phyloP scores from a whole-genome alignment of 805 yeast species.

The Hanseniaspora taiwanica region DNA sequence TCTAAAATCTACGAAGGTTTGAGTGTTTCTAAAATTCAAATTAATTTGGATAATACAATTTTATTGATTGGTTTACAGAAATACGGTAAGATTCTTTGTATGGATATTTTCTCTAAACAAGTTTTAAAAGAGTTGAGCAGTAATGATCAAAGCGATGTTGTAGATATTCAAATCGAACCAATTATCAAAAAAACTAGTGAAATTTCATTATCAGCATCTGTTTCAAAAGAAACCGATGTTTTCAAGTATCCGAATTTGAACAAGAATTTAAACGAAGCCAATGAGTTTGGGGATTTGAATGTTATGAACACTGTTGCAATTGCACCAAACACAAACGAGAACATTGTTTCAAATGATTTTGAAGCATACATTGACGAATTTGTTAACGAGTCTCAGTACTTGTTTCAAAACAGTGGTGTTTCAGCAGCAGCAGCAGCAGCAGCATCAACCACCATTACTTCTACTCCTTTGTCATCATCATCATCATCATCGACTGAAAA shows the following conservation, averaged over 20 bases:
- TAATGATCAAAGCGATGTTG: not conserved
- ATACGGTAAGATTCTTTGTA: slow-evolving; percentile 51
- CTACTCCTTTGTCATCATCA: slow-evolving; percentile 1
- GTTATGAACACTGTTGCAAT: not conserved
- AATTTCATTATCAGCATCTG: not conserved
- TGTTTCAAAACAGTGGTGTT: slow-evolving; percentile 9
- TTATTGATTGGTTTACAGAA: slow-evolving; percentile 58
- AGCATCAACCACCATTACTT: not conserved
- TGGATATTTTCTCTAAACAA: slow-evolving; percentile 62
- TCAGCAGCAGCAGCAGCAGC: slow-evolving; percentile 4
- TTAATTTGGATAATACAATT: slow-evolving; percentile 64
- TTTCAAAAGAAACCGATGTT: not conserved
- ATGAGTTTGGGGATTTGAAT: slow-evolving; percentile 1
- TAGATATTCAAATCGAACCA: not conserved
- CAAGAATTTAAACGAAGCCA: slow-evolving; percentile 1
- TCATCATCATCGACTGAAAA: slow-evolving; percentile 8
- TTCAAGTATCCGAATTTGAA: slow-evolving; percentile 2
- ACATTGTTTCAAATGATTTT: slow-evolving; percentile 2
- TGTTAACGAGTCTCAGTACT: slow-evolving; percentile 2
- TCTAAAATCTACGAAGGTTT: slow-evolving; percentile 13
- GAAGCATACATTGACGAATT: slow-evolving; percentile 2
- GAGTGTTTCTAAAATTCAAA: slow-evolving; percentile 37
- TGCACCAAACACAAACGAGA: not conserved
- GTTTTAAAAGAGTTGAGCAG: slow-evolving; percentile 41
- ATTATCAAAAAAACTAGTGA: not conserved